Evolutionary conservation across 2,329 filamentous ascomycete genomes (phyloP).

Genomic region (Colletotrichum siamense): DNA sequence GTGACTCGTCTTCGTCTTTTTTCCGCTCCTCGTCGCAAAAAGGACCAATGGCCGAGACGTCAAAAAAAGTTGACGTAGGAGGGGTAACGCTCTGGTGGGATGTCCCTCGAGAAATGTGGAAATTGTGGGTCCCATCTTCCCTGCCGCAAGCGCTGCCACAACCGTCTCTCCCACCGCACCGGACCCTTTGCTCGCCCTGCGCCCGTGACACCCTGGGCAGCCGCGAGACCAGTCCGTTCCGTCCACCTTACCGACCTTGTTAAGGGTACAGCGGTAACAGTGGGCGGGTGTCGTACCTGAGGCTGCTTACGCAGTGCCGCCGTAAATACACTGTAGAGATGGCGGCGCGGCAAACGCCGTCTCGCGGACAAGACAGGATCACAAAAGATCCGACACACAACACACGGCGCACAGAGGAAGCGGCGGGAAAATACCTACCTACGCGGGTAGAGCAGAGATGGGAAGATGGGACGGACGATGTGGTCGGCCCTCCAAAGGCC

Average conservation of each 20-base stretch:
- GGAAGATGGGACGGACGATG: neutral
- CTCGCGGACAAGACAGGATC: neutral
- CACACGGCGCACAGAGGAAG: neutral
- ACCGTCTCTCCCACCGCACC: slow-evolving; percentile 12
- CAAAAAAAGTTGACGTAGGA: slow-evolving; percentile 20
- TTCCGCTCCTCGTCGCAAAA: neutral
- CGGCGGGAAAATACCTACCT: neutral
- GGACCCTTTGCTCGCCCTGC: slow-evolving; percentile 11
- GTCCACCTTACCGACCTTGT: neutral
- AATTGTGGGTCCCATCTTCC: neutral
- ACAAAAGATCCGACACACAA: neutral
- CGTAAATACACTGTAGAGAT: neutral
- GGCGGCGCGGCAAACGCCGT: neutral
- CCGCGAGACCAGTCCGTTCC: neutral
- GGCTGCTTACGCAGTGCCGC: neutral
- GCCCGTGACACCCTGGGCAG: slow-evolving; percentile 4
- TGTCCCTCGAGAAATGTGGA: neutral
- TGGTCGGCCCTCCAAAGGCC: neutral
- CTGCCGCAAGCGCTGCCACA: slow-evolving; percentile 16
- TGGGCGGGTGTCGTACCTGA: neutral
- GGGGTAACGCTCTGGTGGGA: slow-evolving; percentile 20
- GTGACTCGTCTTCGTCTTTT: neutral
- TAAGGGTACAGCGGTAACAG: neutral
- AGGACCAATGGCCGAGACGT: neutral
- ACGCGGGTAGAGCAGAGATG: neutral